Conservation (phyloP, 129 eudicot genomes). For the Centrapalus pauciflorus region DNA sequence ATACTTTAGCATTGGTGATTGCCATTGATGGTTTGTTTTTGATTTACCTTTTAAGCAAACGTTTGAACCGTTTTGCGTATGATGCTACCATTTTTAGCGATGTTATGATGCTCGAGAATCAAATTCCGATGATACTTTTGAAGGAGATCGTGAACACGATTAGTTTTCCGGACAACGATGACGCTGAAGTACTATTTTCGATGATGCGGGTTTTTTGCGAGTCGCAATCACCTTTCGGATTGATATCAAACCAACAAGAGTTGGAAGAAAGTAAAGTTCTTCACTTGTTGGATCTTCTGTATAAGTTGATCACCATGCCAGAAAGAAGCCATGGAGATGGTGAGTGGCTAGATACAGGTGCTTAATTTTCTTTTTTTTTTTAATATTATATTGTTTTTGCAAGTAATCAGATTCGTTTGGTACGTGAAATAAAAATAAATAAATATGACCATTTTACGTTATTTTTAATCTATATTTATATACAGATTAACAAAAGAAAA, state of each 20-base stretch:
- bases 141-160: slow-evolving; percentile 11
- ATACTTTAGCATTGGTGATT: slow-evolving; percentile 32
- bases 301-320: slow-evolving; percentile 6
- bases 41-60: slow-evolving; percentile 12
- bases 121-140: slow-evolving; percentile 26
- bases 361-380: too few relatives aligned
- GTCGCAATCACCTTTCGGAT: slow-evolving; percentile 6
- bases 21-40: slow-evolving; percentile 34
- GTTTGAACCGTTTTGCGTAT: background rate
- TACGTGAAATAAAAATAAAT: too few relatives aligned
- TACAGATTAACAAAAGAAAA: too few relatives aligned
- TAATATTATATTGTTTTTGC: too few relatives aligned
- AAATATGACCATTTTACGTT: too few relatives aligned
- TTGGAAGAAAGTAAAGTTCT: background rate
- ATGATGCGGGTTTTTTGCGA: slow-evolving; percentile 10
- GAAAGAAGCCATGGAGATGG: background rate
- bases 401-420: too few relatives aligned
- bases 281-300: slow-evolving; percentile 18
- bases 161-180: background rate
- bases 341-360: background rate
- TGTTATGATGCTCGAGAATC: slow-evolving; percentile 40
- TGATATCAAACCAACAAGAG: background rate
- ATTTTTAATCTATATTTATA: too few relatives aligned
- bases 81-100: slow-evolving; percentile 19
- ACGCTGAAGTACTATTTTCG: background rate